Conservation (phyloP, 768 basidiomycete genomes). For the Lactifluus subvellereus region DNA sequence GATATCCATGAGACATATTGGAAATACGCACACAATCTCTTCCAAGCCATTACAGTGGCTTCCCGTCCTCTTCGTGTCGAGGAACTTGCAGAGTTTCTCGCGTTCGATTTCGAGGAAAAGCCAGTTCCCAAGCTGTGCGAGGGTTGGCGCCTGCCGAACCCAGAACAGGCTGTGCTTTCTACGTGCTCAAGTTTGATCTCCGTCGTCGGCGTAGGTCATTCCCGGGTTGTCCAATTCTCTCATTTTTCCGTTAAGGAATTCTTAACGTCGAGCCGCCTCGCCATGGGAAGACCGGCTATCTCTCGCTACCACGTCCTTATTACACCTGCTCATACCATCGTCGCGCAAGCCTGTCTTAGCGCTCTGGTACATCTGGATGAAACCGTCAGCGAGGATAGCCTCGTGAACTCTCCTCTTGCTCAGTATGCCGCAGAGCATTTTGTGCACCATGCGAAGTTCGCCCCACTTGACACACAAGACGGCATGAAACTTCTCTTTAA, state of each 20-base stretch:
- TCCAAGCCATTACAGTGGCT: not conserved
- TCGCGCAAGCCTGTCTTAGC: not conserved
- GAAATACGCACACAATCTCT: not conserved
- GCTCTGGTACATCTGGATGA: not conserved
- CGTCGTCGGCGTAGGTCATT: not conserved
- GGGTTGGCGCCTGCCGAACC: not conserved
- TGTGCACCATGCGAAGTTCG: not conserved
- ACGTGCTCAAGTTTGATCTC: not conserved
- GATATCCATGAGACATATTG: not conserved
- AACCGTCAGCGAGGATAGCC: not conserved
- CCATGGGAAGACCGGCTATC: not conserved
- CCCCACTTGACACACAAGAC: not conserved
- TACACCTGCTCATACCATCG: not conserved
- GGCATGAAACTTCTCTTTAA: not conserved
- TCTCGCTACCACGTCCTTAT: not conserved
- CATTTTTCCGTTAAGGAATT: not conserved
- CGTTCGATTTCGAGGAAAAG: not conserved
- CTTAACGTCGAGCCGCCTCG: not conserved
- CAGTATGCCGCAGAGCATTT: not conserved
- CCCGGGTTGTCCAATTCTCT: not conserved
- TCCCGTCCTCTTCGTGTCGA: not conserved
- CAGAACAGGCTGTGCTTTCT: not conserved
- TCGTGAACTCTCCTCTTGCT: not conserved
- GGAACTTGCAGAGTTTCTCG: not conserved
- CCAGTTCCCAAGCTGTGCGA: not conserved